Conservation (phyloP, 73 alveolate genomes). For the Symbiodinium natans region DNA sequence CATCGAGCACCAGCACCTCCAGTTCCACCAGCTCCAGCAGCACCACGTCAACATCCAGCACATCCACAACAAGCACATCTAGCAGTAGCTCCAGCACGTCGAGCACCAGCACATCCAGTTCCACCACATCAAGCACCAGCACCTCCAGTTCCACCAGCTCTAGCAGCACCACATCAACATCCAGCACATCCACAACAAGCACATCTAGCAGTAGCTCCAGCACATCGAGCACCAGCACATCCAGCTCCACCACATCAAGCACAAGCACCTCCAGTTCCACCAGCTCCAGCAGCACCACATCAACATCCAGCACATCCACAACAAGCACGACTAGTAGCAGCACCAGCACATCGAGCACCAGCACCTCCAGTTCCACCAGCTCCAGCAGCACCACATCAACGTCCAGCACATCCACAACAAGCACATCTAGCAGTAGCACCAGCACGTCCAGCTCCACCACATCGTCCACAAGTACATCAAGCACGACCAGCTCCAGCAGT, state of each 20-base stretch:
- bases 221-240: constrained; percentile 22
- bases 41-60: not conserved
- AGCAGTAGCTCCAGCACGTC: not conserved
- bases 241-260: not conserved
- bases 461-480: not conserved
- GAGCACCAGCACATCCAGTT: not conserved
- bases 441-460: constrained; percentile 10
- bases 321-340: constrained; percentile 6
- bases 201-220: constrained; percentile 26
- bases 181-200: constrained; percentile 14
- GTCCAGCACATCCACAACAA: constrained; percentile 9
- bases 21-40: not conserved
- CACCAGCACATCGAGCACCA: not conserved
- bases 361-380: not conserved
- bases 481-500: not conserved
- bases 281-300: not conserved
- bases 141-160: not conserved
- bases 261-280: not conserved
- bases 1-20: not conserved
- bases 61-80: not conserved
- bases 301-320: constrained; percentile 42
- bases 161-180: not conserved
- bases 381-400: constrained; percentile 18
- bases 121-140: not conserved
- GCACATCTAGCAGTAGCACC: not conserved